Evolutionary conservation across 345 rosid species (phyloP), one percentile per base, ranked within the genome.

Genomic region (Arabis hirsuta): DNA sequence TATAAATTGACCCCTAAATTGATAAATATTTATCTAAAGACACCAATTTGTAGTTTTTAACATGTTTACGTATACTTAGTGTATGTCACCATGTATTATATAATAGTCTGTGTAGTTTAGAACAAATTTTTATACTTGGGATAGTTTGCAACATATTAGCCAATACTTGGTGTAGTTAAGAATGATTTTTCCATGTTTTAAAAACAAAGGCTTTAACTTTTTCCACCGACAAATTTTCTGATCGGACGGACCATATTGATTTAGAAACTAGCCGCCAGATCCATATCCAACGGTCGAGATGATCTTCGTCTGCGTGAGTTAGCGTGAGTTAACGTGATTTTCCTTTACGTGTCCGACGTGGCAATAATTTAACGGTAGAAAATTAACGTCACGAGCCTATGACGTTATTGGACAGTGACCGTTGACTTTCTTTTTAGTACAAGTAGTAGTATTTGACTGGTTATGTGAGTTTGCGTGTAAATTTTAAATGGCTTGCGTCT

Each of bases 251-350:
- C 27, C 44, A 39, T 27, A 46, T 55, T 39, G 26, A 68, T 61
- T 62, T 13, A 44, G 12, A 27, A 62, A 69, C 3, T 12, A 38
- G 74, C 79, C 79, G 79, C 70, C 79, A 76, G 65, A 76, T 76
- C 70, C 9, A 62, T 9, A 76, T 76, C 74, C 26, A 76, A 69
- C 74, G 74, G 74, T 46, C 51, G 29, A 36, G 0, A 52, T 53
- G 26, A 61, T 45, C 9, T 61, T 36, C 6, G 57, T 54, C 73
- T 61, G 52, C 58, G 74, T 22, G 41, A 46, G 22, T 52, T 67
- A 58, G 52, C 58, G 74, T 22, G 41, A 46, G 22, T 52, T 67
- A 58, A 74, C 73, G 56, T 67, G 32, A 41, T 34, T 59, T 51
- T 59, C 68, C 32, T 42, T 43, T 9, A 45, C 69, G 57, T 61